phyloP scores from a whole-genome alignment of 352 stramenopile genomes.

The Pythium inflatum region DNA sequence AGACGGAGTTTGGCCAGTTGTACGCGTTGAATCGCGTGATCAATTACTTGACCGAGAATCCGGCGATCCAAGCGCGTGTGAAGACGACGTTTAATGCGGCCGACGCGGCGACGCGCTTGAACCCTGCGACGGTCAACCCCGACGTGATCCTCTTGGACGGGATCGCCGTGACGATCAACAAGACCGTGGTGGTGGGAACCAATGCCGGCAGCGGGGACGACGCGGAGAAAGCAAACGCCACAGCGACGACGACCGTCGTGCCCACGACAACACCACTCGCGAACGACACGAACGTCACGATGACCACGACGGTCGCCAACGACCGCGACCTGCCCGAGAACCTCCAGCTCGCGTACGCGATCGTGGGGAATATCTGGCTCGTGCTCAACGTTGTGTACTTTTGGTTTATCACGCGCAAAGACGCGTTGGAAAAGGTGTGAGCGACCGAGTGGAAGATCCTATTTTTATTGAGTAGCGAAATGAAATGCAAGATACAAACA shows the following conservation, averaged over 20 bases:
- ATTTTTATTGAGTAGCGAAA: not conserved
- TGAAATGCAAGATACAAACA: not conserved
- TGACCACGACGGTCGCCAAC: not conserved
- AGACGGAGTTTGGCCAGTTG: slow-evolving; percentile 34
- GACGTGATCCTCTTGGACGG: slow-evolving; percentile 35
- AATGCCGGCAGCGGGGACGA: too few relatives aligned
- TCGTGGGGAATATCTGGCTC: slow-evolving; percentile 33
- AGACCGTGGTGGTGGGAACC: too few relatives aligned
- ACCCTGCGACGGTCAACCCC: slow-evolving; percentile 22
- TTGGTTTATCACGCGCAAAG: slow-evolving; percentile 30
- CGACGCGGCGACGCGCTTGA: slow-evolving; percentile 21
- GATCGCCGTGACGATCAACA: slow-evolving; percentile 29
- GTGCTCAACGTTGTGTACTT: slow-evolving; percentile 35
- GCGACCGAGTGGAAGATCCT: not conserved
- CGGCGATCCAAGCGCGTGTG: slow-evolving; percentile 28
- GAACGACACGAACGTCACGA: not conserved
- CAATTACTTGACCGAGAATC: slow-evolving; percentile 41
- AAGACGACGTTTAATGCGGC: slow-evolving; percentile 24
- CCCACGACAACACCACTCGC: not conserved
- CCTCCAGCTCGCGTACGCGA: slow-evolving; percentile 28
- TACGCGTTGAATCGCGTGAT: slow-evolving; percentile 38
- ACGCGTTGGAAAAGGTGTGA: not conserved
- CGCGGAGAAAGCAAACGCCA: too few relatives aligned
- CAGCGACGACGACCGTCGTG: not conserved
- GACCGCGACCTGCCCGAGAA: slow-evolving; percentile 22